phyloP scores from a whole-genome alignment of 169 alveolate species.

The Theileria orientalis region DNA sequence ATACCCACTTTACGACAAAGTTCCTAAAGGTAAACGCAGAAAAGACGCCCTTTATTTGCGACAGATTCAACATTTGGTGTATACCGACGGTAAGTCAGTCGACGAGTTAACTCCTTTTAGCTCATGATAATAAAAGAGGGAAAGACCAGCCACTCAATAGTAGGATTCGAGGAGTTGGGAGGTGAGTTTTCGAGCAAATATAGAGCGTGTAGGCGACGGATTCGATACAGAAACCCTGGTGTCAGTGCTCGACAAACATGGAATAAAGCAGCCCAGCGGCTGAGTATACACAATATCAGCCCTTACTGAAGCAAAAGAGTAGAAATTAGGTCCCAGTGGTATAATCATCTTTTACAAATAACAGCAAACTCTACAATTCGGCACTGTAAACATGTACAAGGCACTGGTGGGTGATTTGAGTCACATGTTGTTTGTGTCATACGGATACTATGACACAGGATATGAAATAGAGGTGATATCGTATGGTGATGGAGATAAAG shows the following conservation, averaged over 20 bases:
- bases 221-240: slow-evolving; percentile 41
- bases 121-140: slow-evolving; percentile 71
- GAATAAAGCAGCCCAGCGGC: slow-evolving; percentile 15
- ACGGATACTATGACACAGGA: too few species aligned
- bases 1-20: slow-evolving; percentile 63
- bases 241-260: slow-evolving; percentile 39
- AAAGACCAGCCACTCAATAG: slow-evolving; percentile 71
- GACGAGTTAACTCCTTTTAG: slow-evolving; percentile 10
- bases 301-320: too few species aligned
- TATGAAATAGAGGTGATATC: too few species aligned
- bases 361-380: too few species aligned
- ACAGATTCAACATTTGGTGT: slow-evolving; percentile 78
- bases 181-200: slow-evolving; percentile 44
- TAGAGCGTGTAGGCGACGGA: slow-evolving; percentile 50
- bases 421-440: too few species aligned
- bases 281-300: not conserved
- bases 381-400: too few species aligned
- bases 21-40: slow-evolving; percentile 75
- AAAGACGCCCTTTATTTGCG: slow-evolving; percentile 75
- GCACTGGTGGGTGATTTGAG: too few species aligned
- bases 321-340: too few species aligned
- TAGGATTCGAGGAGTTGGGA: slow-evolving; percentile 78
- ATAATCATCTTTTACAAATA: too few species aligned
- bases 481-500: too few species aligned
- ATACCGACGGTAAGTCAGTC: slow-evolving; percentile 69